phyloP scores from a whole-genome alignment of 2,329 filamentous ascomycete species.

The Fusarium euwallaceae region DNA sequence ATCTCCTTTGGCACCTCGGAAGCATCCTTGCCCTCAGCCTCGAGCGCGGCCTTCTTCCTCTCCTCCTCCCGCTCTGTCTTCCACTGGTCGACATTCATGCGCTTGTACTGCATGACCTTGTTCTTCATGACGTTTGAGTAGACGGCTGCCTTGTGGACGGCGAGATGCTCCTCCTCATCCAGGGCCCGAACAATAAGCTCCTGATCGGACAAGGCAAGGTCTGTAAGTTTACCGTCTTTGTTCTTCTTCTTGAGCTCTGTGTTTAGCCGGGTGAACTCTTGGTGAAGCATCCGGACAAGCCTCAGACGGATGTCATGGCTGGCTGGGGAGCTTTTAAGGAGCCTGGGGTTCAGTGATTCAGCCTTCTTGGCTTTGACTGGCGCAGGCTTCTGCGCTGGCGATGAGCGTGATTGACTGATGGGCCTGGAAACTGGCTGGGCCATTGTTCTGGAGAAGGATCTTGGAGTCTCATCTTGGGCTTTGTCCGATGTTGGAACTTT shows the following conservation, averaged over 20 bases:
- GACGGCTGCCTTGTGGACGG: constrained; percentile 74
- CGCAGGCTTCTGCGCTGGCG: constrained; percentile 30
- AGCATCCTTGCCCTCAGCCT: constrained; percentile 49
- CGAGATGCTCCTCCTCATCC: constrained; percentile 83
- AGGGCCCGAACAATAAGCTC: constrained; percentile 77
- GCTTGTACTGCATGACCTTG: constrained; percentile 80
- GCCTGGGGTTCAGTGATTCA: constrained; percentile 76
- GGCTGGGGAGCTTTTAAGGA: constrained; percentile 70
- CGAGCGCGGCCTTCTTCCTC: constrained; percentile 53
- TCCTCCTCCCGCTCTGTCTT: constrained; percentile 67
- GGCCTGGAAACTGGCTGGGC: constrained; percentile 2
- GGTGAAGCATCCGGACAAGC: constrained; percentile 73
- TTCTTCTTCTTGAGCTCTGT: constrained; percentile 67
- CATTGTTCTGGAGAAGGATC: constrained; percentile 13
- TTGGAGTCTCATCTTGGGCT: constrained; percentile 14
- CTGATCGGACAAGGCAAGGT: constrained; percentile 71
- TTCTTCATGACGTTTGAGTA: constrained; percentile 90
- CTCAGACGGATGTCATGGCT: constrained; percentile 68
- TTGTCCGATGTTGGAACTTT: constrained; percentile 24
- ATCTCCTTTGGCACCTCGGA: constrained; percentile 64
- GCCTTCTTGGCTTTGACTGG: constrained; percentile 44
- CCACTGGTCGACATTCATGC: constrained; percentile 81
- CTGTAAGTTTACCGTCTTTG: constrained; percentile 60
- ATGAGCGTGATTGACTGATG: constrained; percentile 34
- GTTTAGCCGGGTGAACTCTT: constrained; percentile 77